Conservation (phyloP, 2,329 filamentous ascomycete genomes). For the Neonectria coccinea region DNA sequence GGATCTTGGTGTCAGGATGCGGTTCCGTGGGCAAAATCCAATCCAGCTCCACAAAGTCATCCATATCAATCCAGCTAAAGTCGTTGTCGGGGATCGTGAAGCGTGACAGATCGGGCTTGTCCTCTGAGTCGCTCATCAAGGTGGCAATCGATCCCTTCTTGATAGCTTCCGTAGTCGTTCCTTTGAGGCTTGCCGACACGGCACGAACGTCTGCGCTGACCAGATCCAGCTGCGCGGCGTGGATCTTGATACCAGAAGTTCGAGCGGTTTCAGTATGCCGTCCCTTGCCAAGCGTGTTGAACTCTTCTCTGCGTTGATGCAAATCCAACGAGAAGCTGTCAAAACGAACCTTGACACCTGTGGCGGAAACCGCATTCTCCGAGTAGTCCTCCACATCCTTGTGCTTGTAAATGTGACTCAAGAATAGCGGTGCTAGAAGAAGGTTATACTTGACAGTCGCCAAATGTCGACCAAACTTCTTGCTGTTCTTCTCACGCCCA, state of each 20-base stretch:
- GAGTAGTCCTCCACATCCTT: conserved; percentile 91
- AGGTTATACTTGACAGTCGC: conserved; percentile 99
- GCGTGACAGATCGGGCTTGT: conserved; percentile 79
- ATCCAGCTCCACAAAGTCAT: conserved; percentile 97
- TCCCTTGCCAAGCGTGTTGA: conserved; percentile 83
- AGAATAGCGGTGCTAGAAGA: conserved; percentile 89
- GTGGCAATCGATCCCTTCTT: conserved; percentile 68
- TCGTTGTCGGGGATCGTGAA: conserved; percentile 98
- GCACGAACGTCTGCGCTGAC: conserved; percentile 92
- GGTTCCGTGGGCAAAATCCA: conserved; percentile 93
- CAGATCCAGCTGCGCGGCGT: conserved; percentile 92
- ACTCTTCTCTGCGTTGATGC: conserved; percentile 93
- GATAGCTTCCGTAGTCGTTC: conserved; percentile 81
- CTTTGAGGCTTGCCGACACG: conserved; percentile 88
- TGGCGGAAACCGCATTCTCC: conserved; percentile 83
- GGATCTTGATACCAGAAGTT: conserved; percentile 94
- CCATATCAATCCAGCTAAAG: conserved; percentile 98
- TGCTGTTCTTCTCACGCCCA: conserved; percentile 93
- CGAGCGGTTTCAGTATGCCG: conserved; percentile 73
- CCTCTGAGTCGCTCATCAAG: conserved; percentile 65
- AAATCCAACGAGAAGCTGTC: conserved; percentile 98
- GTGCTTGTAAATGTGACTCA: conserved; percentile 98
- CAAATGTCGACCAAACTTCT: conserved; percentile 96
- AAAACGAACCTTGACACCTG: conserved; percentile 94
- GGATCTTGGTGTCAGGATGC: conserved; percentile 92